Base-by-base conservation (phyloP, 768 basidiomycete species). In the Russula ochroleuca region DNA sequence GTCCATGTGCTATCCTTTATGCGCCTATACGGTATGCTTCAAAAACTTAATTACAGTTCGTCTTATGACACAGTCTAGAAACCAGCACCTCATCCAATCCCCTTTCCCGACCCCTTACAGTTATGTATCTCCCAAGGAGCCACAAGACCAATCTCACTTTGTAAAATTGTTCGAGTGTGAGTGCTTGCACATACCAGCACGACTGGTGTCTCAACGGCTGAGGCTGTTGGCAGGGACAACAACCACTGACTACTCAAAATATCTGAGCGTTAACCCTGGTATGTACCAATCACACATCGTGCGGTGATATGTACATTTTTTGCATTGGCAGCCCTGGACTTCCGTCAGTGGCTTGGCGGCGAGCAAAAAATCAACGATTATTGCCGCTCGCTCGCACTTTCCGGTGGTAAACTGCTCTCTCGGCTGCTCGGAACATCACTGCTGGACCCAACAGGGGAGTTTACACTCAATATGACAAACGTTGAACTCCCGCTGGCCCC, bases 381-480 rank as follows among this genome's bases (percentile, higher is more conserved):
- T 72, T 90, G 85, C 67, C 87, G 85, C 72, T 69, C 77, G 10
- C 78, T 92, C 7, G 92, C 90, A 4, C 63, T 88, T 2, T 72
- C 80, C 49, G 92, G 90, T 9, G 91, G 88, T 0, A 79, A 77
- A 63, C 70, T 71, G 11, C 75, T 92, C 9, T 84, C 85, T 1
- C 76, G 83, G 62, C 73, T 83, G 9, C 77, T 92, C 47, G 83
- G 82, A 1, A 92, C 90, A 0, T 66, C 69, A 2, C 77, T 87
- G 5, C 76, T 93, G 77, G 86, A 91, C 62, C 78, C 78, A 3
- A 62, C 68, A 2, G 76, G 76, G 17, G 83, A 85, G 62, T 73
- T 90, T 15, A 90, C 87, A 0, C 75, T 83, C 14, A 84, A 80
- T 66, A 92, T 94, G 90, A 90, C 89, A 33, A 79, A 78, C 23